A percentile compares a stretch with the other conserved stretches of the same genome.
Conservation (phyloP, 2,329 filamentous ascomycete species). For the Nemania abortiva region DNA sequence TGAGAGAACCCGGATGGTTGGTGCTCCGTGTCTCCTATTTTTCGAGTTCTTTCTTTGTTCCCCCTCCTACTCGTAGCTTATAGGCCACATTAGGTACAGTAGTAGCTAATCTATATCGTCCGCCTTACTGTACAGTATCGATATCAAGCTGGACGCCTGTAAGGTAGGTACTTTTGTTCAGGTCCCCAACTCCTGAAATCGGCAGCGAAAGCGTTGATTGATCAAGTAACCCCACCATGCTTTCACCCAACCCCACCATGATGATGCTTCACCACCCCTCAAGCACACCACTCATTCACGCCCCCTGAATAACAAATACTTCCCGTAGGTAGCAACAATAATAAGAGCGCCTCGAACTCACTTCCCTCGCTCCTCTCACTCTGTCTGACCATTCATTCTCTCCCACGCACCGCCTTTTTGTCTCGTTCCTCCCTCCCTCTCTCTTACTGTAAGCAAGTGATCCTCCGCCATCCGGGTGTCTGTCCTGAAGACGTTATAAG, state of each 20-base stretch:
- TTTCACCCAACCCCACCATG: constrained; percentile 4
- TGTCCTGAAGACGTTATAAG: not conserved
- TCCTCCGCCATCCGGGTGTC: not conserved
- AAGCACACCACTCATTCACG: constrained; percentile 2
- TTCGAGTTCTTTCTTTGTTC: not conserved
- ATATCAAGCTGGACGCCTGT: too few species aligned
- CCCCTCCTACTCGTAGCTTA: too few species aligned
- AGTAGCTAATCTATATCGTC: too few species aligned
- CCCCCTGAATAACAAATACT: constrained; percentile 8
- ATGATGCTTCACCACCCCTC: not conserved
- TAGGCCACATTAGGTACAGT: too few species aligned
- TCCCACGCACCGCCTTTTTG: too few species aligned
- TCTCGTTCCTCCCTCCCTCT: not conserved
- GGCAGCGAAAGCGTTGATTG: not conserved
- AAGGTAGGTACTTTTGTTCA: too few species aligned
- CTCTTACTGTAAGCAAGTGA: not conserved
- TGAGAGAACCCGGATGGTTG: not conserved
- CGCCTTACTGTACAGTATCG: too few species aligned
- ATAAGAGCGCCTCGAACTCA: not conserved
- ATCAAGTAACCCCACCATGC: constrained; percentile 10
- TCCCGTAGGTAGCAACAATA: not conserved
- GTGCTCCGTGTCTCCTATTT: not conserved
- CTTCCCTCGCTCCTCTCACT: not conserved
- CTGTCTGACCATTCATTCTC: not conserved
- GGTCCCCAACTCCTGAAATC: not conserved